Base-by-base conservation (phyloP, 140 eudicot genomes). In the Cichorium intybus region DNA sequence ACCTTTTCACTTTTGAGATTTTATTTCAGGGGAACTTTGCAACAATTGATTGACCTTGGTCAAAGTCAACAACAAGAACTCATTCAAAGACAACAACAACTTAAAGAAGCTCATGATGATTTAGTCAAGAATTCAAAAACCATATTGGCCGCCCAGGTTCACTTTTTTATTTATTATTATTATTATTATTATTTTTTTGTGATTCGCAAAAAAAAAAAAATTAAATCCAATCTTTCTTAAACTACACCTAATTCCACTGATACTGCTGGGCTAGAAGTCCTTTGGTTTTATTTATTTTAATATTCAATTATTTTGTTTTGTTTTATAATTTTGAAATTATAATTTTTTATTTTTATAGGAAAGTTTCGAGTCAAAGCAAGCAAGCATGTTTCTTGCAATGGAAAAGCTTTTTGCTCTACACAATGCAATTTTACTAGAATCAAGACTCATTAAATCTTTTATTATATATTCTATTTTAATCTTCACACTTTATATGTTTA, bases 301-400 rank as follows among this genome's bases (percentile, higher is more conserved):
- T 26, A 15, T 41, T 21, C 5, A 46, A 14, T 9, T 27, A 14
- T 20, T 58, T 39, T 18, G 21, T n/a, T 57, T 21, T 57, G 17
- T 43, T 37, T 27, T 55, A 72, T 24, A 11, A 10, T 35, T 18
- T 10, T 18, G n/a, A 58, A n/a, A n/a, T n/a, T n/a, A 24, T 28
- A 52, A 15, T 12, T 16, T 57, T 35, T 20, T 14, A 11, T 64
- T 29, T 46, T 57, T 56, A 39, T 79, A 92, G 98, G 95, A 92
- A 77, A 77, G 73, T 48, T 92, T 92, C 70, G 95, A 92, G 78
- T 83, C 93, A 22, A 92, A 87, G 71, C 98, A 92, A 81, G 79
- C 96, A 37, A 83, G 73, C 79, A 85, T 92, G 96, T 82, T 79
- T 66, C 62, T 75, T 26, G 84, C 95, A 26, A 63, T 83, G 10